Conservation (phyloP, 225 moss, liverwort and hornwort species). For the Asterella californica region DNA sequence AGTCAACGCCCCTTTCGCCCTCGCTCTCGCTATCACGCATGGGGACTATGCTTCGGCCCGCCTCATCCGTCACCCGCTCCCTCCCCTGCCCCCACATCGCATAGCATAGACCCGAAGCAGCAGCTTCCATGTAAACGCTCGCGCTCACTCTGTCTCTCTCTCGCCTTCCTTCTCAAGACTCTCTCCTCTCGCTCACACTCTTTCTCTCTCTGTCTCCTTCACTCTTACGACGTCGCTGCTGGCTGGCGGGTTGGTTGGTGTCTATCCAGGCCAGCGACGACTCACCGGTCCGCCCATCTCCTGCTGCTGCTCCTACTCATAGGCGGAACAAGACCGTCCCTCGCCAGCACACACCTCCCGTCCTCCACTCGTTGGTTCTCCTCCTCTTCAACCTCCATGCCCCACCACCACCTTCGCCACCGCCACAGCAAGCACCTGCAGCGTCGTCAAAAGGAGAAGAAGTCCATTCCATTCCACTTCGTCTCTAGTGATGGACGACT, state of each 20-base stretch:
- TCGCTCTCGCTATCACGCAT: background rate
- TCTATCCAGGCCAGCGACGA: background rate
- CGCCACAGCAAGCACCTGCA: background rate
- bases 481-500: no score
- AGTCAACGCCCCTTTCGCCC: slow-evolving; percentile 14
- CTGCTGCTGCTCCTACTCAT: background rate
- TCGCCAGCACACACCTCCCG: background rate
- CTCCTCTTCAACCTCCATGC: background rate
- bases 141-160: background rate
- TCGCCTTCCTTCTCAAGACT: background rate
- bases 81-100: background rate
- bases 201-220: background rate
- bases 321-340: background rate
- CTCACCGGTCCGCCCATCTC: background rate
- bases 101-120: background rate
- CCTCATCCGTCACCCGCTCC: slow-evolving; percentile 9
- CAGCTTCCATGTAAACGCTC: background rate
- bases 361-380: background rate
- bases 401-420: background rate
- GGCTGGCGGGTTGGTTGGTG: background rate
- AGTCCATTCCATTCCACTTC: no score
- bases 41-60: background rate
- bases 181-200: background rate
- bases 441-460: background rate
- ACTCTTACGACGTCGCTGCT: background rate